Base-by-base conservation (phyloP, 306 rosid genomes). In the Parietaria judaica region DNA sequence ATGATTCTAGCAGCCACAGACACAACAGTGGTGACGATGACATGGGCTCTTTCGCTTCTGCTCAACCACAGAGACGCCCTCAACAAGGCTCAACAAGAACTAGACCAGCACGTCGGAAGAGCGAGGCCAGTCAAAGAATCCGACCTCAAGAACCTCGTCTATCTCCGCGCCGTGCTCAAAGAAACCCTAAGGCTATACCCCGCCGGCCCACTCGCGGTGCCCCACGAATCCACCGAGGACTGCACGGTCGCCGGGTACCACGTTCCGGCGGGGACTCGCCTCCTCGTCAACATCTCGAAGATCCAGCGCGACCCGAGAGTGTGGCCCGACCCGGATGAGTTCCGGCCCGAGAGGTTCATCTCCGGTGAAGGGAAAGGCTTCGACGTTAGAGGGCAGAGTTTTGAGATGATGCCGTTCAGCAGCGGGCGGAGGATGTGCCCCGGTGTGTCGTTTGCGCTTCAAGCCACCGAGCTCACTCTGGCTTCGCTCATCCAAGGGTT, bases 341-440 rank as follows among this genome's bases (percentile, higher is more conserved):
- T 78, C 31, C 11, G 2, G 9, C 83, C 76, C 0, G 71, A 78
- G 35, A 66, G 79, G 6, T 78, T 78, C 12, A 57, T 78, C 13
- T 55, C 66, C 0, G 23, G 35, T 7, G 53, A 49, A 4, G 51
- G 35, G 3, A 50, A 49, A 3, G 61, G 54, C 45, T 2, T 63
- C 5, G 77, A 74, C 35, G 60, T 70, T 11, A 54, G 69, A 47
- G 80, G 74, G 1, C 63, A 70, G 2, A 44, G 43, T 23, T 71
- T 70, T 3, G 62, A 74, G 14, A 12, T 70, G 11, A 61, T 70
- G 34, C 79, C 79, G 47, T 78, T 78, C 34, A 70, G 76, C 13
- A 66, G 73, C 1, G 82, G 82, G 4, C 64, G 82, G 38, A 77
- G 78, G 54, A 54, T 69, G 3, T 72, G 82, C 9, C 82, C 79